Base-by-base conservation (phyloP, 805 yeast species). In the Ogataea henricii region DNA sequence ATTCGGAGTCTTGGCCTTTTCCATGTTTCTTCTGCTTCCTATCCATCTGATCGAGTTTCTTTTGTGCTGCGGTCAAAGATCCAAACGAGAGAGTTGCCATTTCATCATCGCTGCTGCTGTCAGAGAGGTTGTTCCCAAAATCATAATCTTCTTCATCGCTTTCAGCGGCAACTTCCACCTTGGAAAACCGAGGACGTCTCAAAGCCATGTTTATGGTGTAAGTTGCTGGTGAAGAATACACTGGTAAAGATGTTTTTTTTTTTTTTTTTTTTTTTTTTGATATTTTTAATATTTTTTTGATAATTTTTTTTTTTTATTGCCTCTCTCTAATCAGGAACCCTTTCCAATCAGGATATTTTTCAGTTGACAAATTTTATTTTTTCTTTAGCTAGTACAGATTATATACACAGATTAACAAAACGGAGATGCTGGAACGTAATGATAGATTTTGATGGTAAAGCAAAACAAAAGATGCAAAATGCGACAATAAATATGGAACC, bases 1-100 rank as follows among this genome's bases (percentile, higher is more conserved):
- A 40, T n/a, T 51, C 39, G 21, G 54, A 48, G 35, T 63, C 62
- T 35, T 57, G 23, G 39, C 49, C 37, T 37, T 43, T 35, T 29
- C 43, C 32, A 26, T 43, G 26, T 35, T 46, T 45, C 40, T 33
- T 13, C 39, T 37, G 23, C 21, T 48, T 46, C 27, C 37, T 51
- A n/a, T 56, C 58, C 39, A 56, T 51, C 12, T 42, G 53, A 36
- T 67, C 67, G 36, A 78, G 61, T 56, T 78, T 70, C 41, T 68
- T 73, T 56, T 83, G 87, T 3, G 89, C 88, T 6, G 74, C 65
- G 58, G 78, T 80, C 49, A 85, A 65, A 4, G 87, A 77, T 1
- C 85, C 88, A 69, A 85, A 83, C 6, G 89, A 82, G n/a, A 83
- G 54, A 4, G 77, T 71, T 8, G 70, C 68, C 48, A 79, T 51